A percentile compares a stretch with the other conserved stretches of the same genome.
These are phyloP conservation scores for Acanthamoeba sp. DNA, from an alignment of 208 protist species.

Conservation along the genomic window DNA sequence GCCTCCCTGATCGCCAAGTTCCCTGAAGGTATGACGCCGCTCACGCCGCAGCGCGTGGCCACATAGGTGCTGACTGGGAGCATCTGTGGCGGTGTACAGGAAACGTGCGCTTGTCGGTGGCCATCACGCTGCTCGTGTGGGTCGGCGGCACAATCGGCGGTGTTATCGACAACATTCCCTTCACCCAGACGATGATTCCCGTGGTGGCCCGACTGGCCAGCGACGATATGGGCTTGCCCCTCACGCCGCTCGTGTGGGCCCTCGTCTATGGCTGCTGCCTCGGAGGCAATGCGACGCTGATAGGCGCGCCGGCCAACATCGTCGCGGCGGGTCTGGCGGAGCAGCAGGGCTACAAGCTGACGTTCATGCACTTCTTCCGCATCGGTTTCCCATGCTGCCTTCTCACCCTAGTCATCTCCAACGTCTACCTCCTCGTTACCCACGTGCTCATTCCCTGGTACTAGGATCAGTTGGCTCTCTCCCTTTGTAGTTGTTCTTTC, in stretches of 20 bases:
- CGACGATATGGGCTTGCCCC: constrained; percentile 79
- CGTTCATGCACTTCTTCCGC: constrained; percentile 69
- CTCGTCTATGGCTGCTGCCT: constrained; percentile 88
- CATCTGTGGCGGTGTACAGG: background rate
- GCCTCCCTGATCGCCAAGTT: background rate
- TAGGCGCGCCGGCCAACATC: constrained; percentile 87
- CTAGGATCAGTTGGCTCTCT: too few relatives aligned
- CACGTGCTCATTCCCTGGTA: constrained; percentile 72
- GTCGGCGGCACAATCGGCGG: constrained; percentile 77
- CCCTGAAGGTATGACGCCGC: constrained; percentile 19
- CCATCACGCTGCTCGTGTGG: constrained; percentile 66
- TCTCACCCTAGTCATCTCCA: background rate
- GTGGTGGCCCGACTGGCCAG: constrained; percentile 80
- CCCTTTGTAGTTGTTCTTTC: too few relatives aligned
- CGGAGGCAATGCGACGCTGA: constrained; percentile 82
- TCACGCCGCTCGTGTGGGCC: constrained; percentile 87
- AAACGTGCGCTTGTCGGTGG: background rate
- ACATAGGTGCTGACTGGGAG: background rate
- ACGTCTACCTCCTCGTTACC: constrained; percentile 58
- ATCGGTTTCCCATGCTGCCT: constrained; percentile 81
- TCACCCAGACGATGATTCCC: constrained; percentile 76
- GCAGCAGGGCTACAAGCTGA: constrained; percentile 55
- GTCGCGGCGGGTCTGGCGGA: constrained; percentile 83
- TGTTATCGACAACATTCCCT: constrained; percentile 79
- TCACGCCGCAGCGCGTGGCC: background rate